Conservation (phyloP, 768 basidiomycete genomes). For the Sporobolomyces pararoseus region DNA sequence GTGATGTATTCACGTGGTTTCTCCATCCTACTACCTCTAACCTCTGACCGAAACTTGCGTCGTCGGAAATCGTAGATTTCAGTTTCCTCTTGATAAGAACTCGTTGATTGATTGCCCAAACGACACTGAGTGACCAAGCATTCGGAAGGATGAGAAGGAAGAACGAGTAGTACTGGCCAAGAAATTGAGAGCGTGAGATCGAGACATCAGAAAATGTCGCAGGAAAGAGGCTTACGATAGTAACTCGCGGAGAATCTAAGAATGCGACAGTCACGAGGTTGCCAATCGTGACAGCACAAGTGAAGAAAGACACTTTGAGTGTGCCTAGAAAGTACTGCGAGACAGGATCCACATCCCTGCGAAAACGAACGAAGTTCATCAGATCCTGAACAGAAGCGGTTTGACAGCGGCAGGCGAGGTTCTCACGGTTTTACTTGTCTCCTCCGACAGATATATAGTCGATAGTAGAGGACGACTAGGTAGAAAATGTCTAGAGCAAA, state of each 20-base stretch:
- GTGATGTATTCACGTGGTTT: background rate
- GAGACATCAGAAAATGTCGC: background rate
- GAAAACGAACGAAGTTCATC: no score
- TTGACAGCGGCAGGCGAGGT: background rate
- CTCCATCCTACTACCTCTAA: conserved; percentile 12
- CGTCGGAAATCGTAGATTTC: background rate
- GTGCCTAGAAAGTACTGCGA: conserved; percentile 6
- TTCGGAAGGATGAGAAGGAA: conserved; percentile 7
- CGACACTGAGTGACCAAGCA: background rate
- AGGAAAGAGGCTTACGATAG: background rate
- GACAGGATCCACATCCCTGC: conserved; percentile 2
- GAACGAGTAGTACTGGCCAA: conserved; percentile 8
- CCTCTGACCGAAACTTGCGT: background rate
- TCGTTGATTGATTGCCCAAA: conserved; percentile 14
- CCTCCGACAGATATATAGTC: background rate
- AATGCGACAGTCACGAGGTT: conserved; percentile 3
- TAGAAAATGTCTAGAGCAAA: conserved; percentile 7
- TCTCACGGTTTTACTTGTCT: background rate
- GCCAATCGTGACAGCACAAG: background rate
- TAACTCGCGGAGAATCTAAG: background rate
- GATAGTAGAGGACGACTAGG: background rate
- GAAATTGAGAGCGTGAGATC: background rate
- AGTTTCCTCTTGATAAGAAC: background rate
- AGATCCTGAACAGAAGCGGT: background rate
- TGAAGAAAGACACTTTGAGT: background rate